These are phyloP conservation scores for Colletotrichum aenigma DNA, from an alignment of 2,329 filamentous ascomycete genomes.

Conservation along the genomic window DNA sequence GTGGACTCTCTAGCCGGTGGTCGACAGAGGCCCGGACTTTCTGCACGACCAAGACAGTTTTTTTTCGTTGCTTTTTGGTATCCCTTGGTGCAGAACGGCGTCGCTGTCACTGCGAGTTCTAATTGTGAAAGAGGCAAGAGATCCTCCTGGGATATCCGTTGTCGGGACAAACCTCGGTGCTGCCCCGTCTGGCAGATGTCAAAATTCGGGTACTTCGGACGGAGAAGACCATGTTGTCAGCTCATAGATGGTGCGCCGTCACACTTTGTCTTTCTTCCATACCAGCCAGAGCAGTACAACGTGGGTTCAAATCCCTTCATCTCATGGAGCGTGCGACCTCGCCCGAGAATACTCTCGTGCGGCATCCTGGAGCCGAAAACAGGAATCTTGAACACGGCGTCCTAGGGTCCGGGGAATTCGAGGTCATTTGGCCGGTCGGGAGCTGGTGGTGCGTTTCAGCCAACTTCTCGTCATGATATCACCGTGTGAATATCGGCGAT, in stretches of 20 bases:
- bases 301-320: constrained; percentile 7
- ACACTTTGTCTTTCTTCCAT: constrained; percentile 13
- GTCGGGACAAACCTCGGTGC: neutral
- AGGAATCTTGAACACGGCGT: neutral
- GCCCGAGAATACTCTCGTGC: neutral
- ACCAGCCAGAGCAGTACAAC: neutral
- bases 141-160: neutral
- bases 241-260: neutral
- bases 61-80: constrained; percentile 3
- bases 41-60: neutral
- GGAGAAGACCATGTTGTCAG: neutral
- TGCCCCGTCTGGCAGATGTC: neutral
- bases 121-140: neutral
- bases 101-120: neutral
- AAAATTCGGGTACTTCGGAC: neutral
- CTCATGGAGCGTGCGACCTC: neutral
- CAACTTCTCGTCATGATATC: constrained; percentile 2
- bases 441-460: neutral
- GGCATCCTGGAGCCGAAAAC: neutral
- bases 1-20: neutral
- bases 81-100: constrained; percentile 6
- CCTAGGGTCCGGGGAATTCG: neutral
- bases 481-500: neutral
- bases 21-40: neutral
- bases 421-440: neutral